phyloP scores from a whole-genome alignment of 2,329 filamentous ascomycete genomes.

The Parastagonospora avenae region DNA sequence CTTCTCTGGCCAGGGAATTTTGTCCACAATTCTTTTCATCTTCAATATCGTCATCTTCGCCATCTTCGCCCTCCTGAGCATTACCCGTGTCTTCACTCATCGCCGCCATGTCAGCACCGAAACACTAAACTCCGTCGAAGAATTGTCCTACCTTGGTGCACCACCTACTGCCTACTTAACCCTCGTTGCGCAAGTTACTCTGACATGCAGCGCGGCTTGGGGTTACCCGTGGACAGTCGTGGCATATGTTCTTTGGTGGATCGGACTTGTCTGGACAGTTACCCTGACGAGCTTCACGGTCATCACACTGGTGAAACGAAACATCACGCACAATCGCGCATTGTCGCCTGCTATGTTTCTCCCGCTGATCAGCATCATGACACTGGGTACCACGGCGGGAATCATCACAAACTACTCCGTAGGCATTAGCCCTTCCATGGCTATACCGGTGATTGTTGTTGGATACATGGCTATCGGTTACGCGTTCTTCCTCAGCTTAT shows the following conservation, averaged over 20 bases:
- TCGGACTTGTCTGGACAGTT: slow-evolving; percentile 26
- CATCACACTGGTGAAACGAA: slow-evolving; percentile 17
- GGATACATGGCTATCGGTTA: slow-evolving; percentile 22
- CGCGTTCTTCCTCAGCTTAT: slow-evolving; percentile 17
- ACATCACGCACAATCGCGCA: slow-evolving; percentile 11
- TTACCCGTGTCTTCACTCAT: slow-evolving; percentile 9
- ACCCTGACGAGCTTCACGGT: slow-evolving; percentile 14
- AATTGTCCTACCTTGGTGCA: slow-evolving; percentile 66
- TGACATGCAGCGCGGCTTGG: slow-evolving; percentile 66
- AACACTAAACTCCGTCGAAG: slow-evolving; percentile 66
- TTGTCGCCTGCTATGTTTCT: slow-evolving; percentile 19
- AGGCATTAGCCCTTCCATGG: slow-evolving; percentile 14
- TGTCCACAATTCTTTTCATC: slow-evolving; percentile 21
- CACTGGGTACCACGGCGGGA: slow-evolving; percentile 21
- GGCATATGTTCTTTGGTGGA: slow-evolving; percentile 25
- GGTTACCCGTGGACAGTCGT: slow-evolving; percentile 67
- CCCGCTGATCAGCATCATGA: slow-evolving; percentile 21
- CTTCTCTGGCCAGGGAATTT: slow-evolving; percentile 52
- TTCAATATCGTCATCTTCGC: slow-evolving; percentile 22
- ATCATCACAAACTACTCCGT: slow-evolving; percentile 16
- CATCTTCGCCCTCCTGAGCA: slow-evolving; percentile 11
- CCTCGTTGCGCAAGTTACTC: slow-evolving; percentile 57
- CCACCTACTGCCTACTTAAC: slow-evolving; percentile 64
- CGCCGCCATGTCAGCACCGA: slow-evolving; percentile 10
- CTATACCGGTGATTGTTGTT: slow-evolving; percentile 22